phyloP scores from a whole-genome alignment of 2,329 filamentous ascomycete genomes.

The Penicillium sp. region DNA sequence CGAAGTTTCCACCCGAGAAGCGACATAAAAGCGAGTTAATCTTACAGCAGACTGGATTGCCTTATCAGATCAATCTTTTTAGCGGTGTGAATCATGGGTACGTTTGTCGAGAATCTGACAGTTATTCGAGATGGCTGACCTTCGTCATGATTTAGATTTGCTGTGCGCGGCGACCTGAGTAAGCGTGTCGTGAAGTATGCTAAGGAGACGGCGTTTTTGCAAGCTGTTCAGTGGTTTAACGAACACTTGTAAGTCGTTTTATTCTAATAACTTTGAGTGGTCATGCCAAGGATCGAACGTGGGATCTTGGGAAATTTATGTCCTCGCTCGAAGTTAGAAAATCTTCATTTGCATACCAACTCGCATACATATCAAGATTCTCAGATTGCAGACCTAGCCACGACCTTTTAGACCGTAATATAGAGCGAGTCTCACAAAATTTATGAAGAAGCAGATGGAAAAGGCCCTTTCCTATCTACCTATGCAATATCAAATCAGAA shows the following conservation, averaged over 20 bases:
- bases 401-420: no score
- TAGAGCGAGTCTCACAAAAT: no score
- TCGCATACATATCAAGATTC: no score
- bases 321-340: no score
- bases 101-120: not conserved
- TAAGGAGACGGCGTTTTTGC: not conserved
- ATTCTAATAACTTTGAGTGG: no score
- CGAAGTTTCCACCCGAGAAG: not conserved
- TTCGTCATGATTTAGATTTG: not conserved
- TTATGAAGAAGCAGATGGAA: no score
- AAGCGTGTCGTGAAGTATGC: not conserved
- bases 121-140: not conserved
- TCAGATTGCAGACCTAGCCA: no score
- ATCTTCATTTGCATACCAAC: no score
- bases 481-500: no score
- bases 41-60: not conserved
- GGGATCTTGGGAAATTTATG: no score
- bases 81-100: not conserved
- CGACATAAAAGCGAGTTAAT: not conserved
- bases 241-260: not conserved
- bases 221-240: not conserved
- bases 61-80: slow-evolving; percentile 1
- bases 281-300: no score
- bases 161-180: not conserved
- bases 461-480: no score